Percentiles rank a stretch among this genome's conserved stretches.
Conservation (phyloP, 78 protist genomes). For the Acrasis kona region DNA sequence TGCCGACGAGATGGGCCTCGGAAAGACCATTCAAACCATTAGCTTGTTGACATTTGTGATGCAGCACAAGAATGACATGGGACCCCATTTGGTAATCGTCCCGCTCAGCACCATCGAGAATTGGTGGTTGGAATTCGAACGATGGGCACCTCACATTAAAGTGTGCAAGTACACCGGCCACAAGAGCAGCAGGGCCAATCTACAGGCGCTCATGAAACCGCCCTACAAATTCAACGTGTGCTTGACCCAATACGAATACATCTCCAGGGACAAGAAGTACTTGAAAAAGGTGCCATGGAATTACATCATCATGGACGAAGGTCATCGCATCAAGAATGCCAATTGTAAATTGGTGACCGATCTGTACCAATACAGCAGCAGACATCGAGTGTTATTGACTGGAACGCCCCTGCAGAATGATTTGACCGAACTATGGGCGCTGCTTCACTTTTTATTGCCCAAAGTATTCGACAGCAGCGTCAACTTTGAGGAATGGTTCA, state of each 20-base stretch:
- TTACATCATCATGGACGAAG: conserved; percentile 96
- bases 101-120: conserved; percentile 88
- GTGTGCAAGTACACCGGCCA: conserved; percentile 67
- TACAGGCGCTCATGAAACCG: conserved; percentile 14
- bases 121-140: conserved; percentile 75
- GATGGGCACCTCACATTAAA: conserved; percentile 71
- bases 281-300: conserved; percentile 70
- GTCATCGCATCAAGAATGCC: conserved; percentile 96
- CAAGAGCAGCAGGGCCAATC: conserved; percentile 47
- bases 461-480: conserved; percentile 18
- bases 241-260: conserved; percentile 85
- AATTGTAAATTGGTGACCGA: conserved; percentile 52
- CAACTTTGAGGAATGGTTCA: conserved; percentile 85
- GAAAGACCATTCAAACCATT: conserved; percentile 67
- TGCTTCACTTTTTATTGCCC: conserved; percentile 35
- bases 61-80: conserved; percentile 30
- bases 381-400: conserved; percentile 43
- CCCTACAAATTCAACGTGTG: conserved; percentile 64
- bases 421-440: conserved; percentile 57
- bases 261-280: conserved; percentile 52
- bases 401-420: conserved; percentile 67
- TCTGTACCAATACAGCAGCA: conserved; percentile 38
- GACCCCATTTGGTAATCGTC: conserved; percentile 82
- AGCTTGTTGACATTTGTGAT: conserved; percentile 55
- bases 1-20: conserved; percentile 72